phyloP scores from a whole-genome alignment of 345 rosid genomes.

The Corymbia maculata region DNA sequence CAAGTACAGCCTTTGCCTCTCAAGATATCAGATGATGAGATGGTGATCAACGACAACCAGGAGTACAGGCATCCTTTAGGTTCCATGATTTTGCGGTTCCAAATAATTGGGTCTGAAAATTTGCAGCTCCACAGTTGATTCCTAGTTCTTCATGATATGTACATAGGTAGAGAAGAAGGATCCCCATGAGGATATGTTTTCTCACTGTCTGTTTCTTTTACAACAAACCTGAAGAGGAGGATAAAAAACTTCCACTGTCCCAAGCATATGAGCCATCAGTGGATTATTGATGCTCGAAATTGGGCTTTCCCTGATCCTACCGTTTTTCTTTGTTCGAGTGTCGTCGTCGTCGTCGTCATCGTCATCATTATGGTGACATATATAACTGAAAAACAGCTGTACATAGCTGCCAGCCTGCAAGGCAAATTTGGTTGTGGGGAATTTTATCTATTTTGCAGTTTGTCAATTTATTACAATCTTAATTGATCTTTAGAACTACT shows the following conservation, averaged over 20 bases:
- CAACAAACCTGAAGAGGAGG: background rate
- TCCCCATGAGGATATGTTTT: background rate
- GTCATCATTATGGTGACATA: background rate
- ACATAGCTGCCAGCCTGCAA: background rate
- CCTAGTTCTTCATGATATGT: background rate
- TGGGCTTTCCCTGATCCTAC: too few species aligned
- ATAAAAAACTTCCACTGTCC: background rate
- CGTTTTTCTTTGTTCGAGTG: too few species aligned
- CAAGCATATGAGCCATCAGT: background rate
- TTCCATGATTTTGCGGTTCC: constrained; percentile 64
- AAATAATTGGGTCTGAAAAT: constrained; percentile 46
- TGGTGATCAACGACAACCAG: background rate
- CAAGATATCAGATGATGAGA: constrained; percentile 5
- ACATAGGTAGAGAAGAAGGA: background rate
- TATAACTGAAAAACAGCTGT: background rate
- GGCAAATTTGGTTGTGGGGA: background rate
- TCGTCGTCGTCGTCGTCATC: background rate
- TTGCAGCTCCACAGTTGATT: background rate
- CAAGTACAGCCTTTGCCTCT: constrained; percentile 49
- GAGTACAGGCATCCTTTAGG: constrained; percentile 49
- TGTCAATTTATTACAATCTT: background rate
- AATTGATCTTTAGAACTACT: background rate
- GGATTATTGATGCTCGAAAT: background rate
- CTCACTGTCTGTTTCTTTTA: background rate
- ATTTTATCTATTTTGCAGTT: background rate